Percentiles rank a stretch among this genome's conserved stretches.
Evolutionary conservation across 257 asterid genomes (phyloP).

Genomic region (Osmanthus fragrans): DNA sequence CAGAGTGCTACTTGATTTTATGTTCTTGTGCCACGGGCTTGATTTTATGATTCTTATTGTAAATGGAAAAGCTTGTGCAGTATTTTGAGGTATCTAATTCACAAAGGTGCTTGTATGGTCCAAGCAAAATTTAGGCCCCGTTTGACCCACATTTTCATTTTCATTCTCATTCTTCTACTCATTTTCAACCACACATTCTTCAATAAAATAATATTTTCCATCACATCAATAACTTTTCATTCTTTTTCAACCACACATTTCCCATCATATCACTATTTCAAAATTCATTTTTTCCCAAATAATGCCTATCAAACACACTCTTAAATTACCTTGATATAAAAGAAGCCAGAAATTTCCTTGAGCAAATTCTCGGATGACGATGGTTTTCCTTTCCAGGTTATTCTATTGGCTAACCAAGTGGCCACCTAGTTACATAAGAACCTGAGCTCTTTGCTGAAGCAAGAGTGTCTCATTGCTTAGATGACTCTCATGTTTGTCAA

Average conservation of each 20-base stretch:
- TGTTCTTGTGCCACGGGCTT: background rate
- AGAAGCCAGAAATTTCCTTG: background rate
- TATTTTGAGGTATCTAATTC: constrained; percentile 2
- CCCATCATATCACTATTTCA: no score
- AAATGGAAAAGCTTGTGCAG: background rate
- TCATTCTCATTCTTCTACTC: no score
- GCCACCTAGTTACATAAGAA: background rate
- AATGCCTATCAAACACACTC: no score
- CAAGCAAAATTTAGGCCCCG: background rate
- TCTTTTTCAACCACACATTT: no score
- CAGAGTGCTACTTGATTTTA: background rate
- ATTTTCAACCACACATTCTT: no score
- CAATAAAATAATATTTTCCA: no score
- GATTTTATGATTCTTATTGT: background rate
- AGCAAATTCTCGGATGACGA: constrained; percentile 6
- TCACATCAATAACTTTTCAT: no score
- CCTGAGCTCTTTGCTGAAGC: background rate
- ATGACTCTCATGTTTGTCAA: no score
- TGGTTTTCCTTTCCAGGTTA: background rate
- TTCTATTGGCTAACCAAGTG: background rate
- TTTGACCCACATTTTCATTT: no score
- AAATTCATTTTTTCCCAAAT: no score
- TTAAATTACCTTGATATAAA: background rate
- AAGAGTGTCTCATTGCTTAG: no score
- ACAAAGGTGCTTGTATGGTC: background rate